Conservation (phyloP, 331 rosid genomes). For the Quercus tomentella region DNA sequence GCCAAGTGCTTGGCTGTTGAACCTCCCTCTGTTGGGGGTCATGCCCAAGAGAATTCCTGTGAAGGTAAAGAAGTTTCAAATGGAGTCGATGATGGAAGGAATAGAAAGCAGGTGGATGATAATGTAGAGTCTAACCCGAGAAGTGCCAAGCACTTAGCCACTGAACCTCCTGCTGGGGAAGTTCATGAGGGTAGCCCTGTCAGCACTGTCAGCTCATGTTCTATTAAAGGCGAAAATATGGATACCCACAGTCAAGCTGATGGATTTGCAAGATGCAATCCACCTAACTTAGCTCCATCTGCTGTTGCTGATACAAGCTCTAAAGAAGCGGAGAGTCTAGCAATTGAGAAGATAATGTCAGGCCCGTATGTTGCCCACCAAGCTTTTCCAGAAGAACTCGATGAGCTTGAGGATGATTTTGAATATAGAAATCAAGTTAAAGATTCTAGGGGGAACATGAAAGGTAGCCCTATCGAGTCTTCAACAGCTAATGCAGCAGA, state of each 20-base stretch:
- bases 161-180: constrained; percentile 31
- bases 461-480: constrained; percentile 28
- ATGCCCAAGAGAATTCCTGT: constrained; percentile 40
- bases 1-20: constrained; percentile 31
- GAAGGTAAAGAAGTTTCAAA: constrained; percentile 35
- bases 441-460: constrained; percentile 28
- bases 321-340: constrained; percentile 70
- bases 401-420: constrained; percentile 78
- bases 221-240: constrained; percentile 35
- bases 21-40: constrained; percentile 26
- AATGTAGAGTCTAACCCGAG: constrained; percentile 32
- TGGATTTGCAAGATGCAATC: constrained; percentile 30
- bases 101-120: constrained; percentile 65
- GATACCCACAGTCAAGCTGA: constrained; percentile 42
- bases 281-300: constrained; percentile 11
- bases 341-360: constrained; percentile 60
- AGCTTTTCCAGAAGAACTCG: constrained; percentile 50
- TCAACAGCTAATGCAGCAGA: constrained; percentile 30
- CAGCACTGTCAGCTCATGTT: constrained; percentile 39
- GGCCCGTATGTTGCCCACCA: constrained; percentile 53
- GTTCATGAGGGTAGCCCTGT: constrained; percentile 42
- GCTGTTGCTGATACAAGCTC: constrained; percentile 32
- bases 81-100: constrained; percentile 47
- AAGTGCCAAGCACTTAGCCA: constrained; percentile 33
- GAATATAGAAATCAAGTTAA: constrained; percentile 39